Evolutionary conservation across 306 rosid species (phyloP).

Genomic region (Ammopiptanthus mongolicus): DNA sequence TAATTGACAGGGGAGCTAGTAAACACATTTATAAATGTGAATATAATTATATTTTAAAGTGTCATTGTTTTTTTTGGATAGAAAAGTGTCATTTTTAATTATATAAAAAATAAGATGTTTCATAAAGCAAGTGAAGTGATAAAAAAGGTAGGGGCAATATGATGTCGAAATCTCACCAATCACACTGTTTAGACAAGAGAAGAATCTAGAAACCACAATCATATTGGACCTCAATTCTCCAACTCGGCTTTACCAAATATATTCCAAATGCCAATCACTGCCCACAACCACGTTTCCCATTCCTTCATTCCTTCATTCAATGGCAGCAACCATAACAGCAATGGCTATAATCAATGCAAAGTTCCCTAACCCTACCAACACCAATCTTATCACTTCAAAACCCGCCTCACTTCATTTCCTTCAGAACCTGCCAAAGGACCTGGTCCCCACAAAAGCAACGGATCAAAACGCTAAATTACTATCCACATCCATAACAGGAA

Average conservation of each 20-base stretch:
- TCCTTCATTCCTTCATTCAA: constrained; percentile 19
- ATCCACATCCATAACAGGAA: constrained; percentile 31
- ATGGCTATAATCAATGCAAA: constrained; percentile 73
- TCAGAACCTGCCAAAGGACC: constrained; percentile 57
- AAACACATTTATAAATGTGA: too few species aligned
- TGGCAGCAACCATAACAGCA: constrained; percentile 83
- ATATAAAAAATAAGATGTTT: too few species aligned
- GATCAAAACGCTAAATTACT: background rate
- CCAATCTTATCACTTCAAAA: constrained; percentile 36
- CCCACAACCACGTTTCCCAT: background rate
- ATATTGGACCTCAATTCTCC: constrained; percentile 46
- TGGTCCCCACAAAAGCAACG: constrained; percentile 18
- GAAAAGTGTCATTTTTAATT: too few species aligned
- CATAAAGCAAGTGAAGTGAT: constrained; percentile 30
- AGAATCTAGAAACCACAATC: constrained; percentile 47
- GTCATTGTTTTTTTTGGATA: too few species aligned
- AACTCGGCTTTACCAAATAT: constrained; percentile 25
- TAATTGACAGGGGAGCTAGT: too few species aligned
- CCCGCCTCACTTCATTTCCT: constrained; percentile 44
- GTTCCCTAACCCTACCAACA: constrained; percentile 29
- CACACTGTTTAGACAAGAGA: constrained; percentile 48
- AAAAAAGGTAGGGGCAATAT: constrained; percentile 36
- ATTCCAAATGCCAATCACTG: constrained; percentile 15
- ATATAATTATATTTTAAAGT: too few species aligned
- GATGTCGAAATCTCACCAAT: constrained; percentile 41